These are phyloP conservation scores for Excoecaria agallocha DNA, from an alignment of 345 rosid genomes.

Conservation along the genomic window DNA sequence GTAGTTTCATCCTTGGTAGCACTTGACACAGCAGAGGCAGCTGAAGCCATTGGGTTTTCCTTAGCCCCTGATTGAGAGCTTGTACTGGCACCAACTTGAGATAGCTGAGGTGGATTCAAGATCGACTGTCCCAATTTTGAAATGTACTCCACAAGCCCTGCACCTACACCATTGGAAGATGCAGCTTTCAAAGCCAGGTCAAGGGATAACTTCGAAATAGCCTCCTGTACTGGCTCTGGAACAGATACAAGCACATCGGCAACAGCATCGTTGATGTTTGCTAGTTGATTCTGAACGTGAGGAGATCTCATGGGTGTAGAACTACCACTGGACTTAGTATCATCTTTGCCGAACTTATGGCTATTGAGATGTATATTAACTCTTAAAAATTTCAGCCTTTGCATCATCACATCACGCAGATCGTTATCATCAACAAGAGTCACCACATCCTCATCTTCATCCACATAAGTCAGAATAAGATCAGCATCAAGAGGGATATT, in stretches of 20 bases:
- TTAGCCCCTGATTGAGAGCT: constrained; percentile 20
- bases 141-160: constrained; percentile 39
- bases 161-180: constrained; percentile 37
- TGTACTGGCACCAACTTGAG: constrained; percentile 20
- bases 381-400: constrained; percentile 68
- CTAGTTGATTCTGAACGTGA: constrained; percentile 31
- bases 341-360: constrained; percentile 29
- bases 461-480: constrained; percentile 62
- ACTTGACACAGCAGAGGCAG: constrained; percentile 19
- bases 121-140: constrained; percentile 42
- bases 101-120: constrained; percentile 14
- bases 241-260: constrained; percentile 57
- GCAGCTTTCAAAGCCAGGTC: constrained; percentile 60
- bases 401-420: constrained; percentile 64
- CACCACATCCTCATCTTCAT: constrained; percentile 89
- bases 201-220: constrained; percentile 46
- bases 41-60: constrained; percentile 20
- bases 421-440: constrained; percentile 76
- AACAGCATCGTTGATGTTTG: constrained; percentile 38
- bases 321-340: constrained; percentile 47
- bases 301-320: constrained; percentile 58
- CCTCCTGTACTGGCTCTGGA: constrained; percentile 56
- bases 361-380: constrained; percentile 46
- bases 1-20: constrained; percentile 21
- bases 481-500: constrained; percentile 51